phyloP scores from a whole-genome alignment of 1,284 basidiomycete species.

The Ganoderma lucidum region DNA sequence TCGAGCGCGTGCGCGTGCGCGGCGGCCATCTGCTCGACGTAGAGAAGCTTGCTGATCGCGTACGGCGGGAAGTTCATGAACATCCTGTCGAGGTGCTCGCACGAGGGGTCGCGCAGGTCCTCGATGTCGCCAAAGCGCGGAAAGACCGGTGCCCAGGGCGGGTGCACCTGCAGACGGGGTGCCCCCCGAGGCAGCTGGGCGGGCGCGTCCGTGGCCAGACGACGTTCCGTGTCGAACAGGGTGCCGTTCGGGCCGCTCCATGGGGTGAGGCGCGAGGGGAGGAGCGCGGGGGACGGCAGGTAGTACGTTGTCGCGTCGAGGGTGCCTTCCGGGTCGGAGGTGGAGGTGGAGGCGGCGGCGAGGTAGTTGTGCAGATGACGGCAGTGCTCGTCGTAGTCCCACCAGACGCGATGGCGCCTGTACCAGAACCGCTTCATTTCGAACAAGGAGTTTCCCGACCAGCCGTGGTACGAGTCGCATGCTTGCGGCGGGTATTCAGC shows the following conservation, averaged over 20 bases:
- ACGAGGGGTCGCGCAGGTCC: slow-evolving; percentile 62
- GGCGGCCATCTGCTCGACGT: slow-evolving; percentile 61
- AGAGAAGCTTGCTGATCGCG: slow-evolving; percentile 72
- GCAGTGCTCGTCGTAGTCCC: slow-evolving; percentile 20
- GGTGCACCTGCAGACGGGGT: slow-evolving; percentile 18
- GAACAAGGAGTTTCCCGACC: slow-evolving; percentile 11
- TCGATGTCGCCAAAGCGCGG: slow-evolving; percentile 71
- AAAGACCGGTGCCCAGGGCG: slow-evolving; percentile 52
- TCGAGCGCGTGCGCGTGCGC: slow-evolving; percentile 10
- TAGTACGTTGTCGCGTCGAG: slow-evolving; percentile 11
- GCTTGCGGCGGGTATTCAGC: not conserved
- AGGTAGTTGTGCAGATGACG: slow-evolving; percentile 13
- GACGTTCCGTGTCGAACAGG: not conserved
- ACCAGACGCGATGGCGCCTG: slow-evolving; percentile 13
- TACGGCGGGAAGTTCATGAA: slow-evolving; percentile 63
- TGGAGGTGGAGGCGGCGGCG: not conserved
- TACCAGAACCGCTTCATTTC: slow-evolving; percentile 20
- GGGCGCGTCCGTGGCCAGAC: not conserved
- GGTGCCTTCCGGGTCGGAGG: not conserved
- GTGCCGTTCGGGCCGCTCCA: not conserved
- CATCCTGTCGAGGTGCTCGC: slow-evolving; percentile 61
- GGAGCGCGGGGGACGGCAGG: slow-evolving; percentile 19
- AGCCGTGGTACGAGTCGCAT: slow-evolving; percentile 11
- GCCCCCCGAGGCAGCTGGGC: not conserved
- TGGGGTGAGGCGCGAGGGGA: slow-evolving; percentile 9